Percentiles rank a stretch among this genome's conserved stretches.
These are phyloP conservation scores for Botrytis fabae DNA, from an alignment of 2,329 filamentous ascomycete species.

Conservation along the genomic window DNA sequence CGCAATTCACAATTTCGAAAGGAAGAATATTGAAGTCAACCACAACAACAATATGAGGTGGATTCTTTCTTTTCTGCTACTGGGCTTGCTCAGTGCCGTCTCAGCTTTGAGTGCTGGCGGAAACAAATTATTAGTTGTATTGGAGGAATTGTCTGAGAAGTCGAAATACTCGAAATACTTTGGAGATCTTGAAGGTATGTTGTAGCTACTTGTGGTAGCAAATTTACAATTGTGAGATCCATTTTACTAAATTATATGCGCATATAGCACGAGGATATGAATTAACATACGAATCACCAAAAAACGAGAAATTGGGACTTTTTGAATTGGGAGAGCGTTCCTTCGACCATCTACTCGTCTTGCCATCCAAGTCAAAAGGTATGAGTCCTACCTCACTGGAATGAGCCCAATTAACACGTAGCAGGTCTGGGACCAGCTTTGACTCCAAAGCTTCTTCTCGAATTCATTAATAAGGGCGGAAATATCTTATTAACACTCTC, in stretches of 20 bases:
- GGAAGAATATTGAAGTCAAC: conserved; percentile 28
- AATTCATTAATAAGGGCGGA: conserved; percentile 88
- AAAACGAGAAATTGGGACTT: conserved; percentile 72
- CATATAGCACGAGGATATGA: conserved; percentile 75
- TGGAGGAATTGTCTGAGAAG: conserved; percentile 82
- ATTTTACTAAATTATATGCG: conserved; percentile 23
- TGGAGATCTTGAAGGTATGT: conserved; percentile 66
- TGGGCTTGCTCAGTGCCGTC: conserved; percentile 65
- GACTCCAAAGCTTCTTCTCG: conserved; percentile 80
- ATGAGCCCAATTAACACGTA: conserved; percentile 23
- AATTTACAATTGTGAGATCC: conserved; percentile 8
- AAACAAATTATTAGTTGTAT: conserved; percentile 76
- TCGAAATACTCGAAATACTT: conserved; percentile 80
- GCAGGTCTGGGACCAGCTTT: conserved; percentile 82
- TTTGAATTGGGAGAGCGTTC: conserved; percentile 84
- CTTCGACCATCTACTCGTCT: conserved; percentile 88
- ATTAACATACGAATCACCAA: conserved; percentile 79
- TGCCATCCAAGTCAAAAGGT: conserved; percentile 92
- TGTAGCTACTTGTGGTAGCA: conserved; percentile 36
- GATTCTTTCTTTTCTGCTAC: conserved; percentile 67
- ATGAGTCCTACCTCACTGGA: conserved; percentile 26
- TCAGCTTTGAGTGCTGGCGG: conserved; percentile 79
- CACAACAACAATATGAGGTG: conserved; percentile 63
- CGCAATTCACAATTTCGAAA: conserved; percentile 26
- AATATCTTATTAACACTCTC: conserved; percentile 89